Conservation (phyloP, 441 rosid genomes). For the Erodium moschatum region DNA sequence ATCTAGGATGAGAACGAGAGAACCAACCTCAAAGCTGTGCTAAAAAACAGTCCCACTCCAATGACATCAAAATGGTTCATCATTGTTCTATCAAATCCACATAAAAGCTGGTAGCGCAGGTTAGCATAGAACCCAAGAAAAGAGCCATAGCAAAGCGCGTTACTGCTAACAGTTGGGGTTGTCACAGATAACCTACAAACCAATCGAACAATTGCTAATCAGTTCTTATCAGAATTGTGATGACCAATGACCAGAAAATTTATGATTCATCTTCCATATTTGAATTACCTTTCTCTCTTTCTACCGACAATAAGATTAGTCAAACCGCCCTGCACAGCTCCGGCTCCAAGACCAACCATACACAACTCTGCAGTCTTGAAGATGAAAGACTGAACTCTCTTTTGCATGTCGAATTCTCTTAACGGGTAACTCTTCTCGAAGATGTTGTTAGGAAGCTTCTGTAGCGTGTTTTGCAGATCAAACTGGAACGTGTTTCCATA, state of each 20-base stretch:
- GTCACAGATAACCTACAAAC: conserved; percentile 71
- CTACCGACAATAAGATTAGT: conserved; percentile 55
- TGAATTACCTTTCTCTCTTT: conserved; percentile 64
- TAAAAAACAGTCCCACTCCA: conserved; percentile 72
- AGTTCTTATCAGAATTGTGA: conserved; percentile 14
- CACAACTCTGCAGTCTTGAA: conserved; percentile 80
- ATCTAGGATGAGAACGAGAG: conserved; percentile 10
- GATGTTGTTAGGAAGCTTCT: conserved; percentile 89
- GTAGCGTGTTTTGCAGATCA: conserved; percentile 85
- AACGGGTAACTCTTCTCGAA: conserved; percentile 85
- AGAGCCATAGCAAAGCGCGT: conserved; percentile 84
- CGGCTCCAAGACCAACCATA: conserved; percentile 67
- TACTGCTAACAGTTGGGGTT: conserved; percentile 55
- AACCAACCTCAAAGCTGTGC: conserved; percentile 72
- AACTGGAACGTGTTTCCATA: conserved; percentile 83
- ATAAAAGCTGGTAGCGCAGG: conserved; percentile 72
- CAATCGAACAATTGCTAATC: conserved; percentile 9
- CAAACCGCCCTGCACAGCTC: conserved; percentile 75
- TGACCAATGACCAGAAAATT: not conserved
- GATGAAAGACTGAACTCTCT: conserved; percentile 75
- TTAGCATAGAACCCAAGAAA: conserved; percentile 87
- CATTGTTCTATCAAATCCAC: conserved; percentile 67
- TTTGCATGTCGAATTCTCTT: conserved; percentile 78
- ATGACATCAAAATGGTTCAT: conserved; percentile 81
- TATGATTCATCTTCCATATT: not conserved